Percentiles rank a stretch among this genome's conserved stretches.
Evolutionary conservation across 2,329 filamentous ascomycete species (phyloP).

Genomic region (Phyllosticta paracitricarpa): DNA sequence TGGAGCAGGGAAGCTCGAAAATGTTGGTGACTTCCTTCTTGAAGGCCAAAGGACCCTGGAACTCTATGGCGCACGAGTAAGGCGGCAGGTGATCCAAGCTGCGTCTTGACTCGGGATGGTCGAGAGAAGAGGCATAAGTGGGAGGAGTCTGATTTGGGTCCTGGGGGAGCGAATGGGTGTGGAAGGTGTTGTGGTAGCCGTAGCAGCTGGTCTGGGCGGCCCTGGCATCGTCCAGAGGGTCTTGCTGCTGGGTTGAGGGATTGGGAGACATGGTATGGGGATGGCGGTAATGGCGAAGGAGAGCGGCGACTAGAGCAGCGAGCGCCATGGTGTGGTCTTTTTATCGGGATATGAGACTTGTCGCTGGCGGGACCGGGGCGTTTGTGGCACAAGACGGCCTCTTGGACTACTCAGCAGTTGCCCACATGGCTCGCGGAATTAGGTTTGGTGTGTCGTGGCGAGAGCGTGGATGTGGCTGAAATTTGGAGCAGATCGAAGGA

Average conservation of each 20-base stretch:
- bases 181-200: slow-evolving; percentile 34
- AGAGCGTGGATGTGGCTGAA: background rate
- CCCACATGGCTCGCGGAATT: background rate
- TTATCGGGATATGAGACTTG: background rate
- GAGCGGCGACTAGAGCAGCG: background rate
- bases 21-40: slow-evolving; percentile 59
- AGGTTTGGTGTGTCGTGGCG: background rate
- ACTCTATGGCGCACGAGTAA: slow-evolving; percentile 28
- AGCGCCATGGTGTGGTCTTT: background rate
- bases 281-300: background rate
- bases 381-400: background rate
- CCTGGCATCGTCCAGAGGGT: background rate
- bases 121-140: slow-evolving; percentile 17
- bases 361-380: background rate
- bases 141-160: slow-evolving; percentile 20
- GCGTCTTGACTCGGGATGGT: slow-evolving; percentile 13
- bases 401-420: background rate
- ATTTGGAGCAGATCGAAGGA: background rate
- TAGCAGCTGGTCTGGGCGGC: slow-evolving; percentile 15
- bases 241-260: background rate
- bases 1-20: slow-evolving; percentile 44
- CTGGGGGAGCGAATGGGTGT: slow-evolving; percentile 24
- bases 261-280: background rate
- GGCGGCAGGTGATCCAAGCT: slow-evolving; percentile 17
- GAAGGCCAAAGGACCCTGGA: slow-evolving; percentile 32